Base-by-base conservation (phyloP, 73 alveolate genomes). In the Paramecium caudatum region DNA sequence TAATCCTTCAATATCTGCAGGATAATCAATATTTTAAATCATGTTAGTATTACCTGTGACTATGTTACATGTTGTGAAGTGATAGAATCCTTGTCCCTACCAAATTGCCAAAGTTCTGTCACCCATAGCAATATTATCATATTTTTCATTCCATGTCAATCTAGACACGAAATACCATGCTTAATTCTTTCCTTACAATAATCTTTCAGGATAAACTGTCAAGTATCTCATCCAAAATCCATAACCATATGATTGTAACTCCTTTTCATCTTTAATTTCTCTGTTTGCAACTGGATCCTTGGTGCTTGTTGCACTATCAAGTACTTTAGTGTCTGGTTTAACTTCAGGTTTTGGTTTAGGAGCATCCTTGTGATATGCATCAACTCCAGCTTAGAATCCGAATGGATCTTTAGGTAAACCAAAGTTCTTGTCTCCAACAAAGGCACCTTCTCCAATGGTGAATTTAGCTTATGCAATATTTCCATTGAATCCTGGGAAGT, bases 71-170 rank as follows among this genome's bases (percentile, higher is more conserved):
- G 88, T 82, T 3, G 91, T 49, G 61, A 82, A 82, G 15, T 82
- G 91, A 48, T 82, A 82, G 16, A 2, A 82, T 37, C 91, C 91
- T 46, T 50, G 10, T 48, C 91, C 91, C 48, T 74, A 74, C 88
- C 88, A 74, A 17, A 74, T 74, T 5, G 88, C 88, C 15, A 74
- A 39, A 0, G 68, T 45, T 74, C 88, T 74, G 45, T 74, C 88
- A 21, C 88, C 88, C 88, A 74, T 74, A 12, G 47, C 30, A 74
- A 74, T 41, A 43, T 74, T 74, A 74, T 74, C 88, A 74, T 74
- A 74, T 39, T 37, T 23, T 4, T 74, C 47, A 15, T 74, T 15
- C 39, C 30, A 12, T n/a, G 88, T 39, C 32, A 74, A 41, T 74
- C 88, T 74, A 7, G 88, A 74, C 0, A 74, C 47, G 32, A 74